Conservation (phyloP, 2,329 filamentous ascomycete genomes). For the Alternaria arbusti region DNA sequence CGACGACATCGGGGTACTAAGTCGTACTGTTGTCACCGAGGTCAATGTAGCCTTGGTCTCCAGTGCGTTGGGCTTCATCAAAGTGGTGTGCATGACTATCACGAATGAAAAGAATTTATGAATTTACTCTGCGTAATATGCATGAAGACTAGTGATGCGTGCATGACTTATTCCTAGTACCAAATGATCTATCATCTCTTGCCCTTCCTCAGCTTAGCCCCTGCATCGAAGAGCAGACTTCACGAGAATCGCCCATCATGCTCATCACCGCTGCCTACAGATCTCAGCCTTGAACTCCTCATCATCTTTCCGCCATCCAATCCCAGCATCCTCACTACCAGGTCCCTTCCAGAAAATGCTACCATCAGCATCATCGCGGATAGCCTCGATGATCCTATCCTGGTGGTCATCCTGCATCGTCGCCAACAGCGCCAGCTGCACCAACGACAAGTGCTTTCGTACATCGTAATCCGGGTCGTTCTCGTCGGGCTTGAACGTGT, state of each 20-base stretch:
- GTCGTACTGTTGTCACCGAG: not conserved
- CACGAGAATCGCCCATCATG: not conserved
- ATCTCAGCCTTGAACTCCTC: not conserved
- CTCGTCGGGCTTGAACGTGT: not conserved
- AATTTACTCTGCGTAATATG: not conserved
- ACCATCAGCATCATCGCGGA: not conserved
- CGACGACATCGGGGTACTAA: conserved; percentile 12
- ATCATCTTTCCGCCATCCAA: not conserved
- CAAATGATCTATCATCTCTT: not conserved
- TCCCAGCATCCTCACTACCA: not conserved
- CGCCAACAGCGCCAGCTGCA: not conserved
- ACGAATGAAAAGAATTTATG: not conserved
- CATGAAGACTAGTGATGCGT: not conserved
- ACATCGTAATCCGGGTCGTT: not conserved
- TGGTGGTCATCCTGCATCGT: not conserved
- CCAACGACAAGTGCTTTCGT: not conserved
- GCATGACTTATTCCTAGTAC: not conserved
- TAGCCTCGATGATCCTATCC: not conserved
- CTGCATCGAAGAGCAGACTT: not conserved
- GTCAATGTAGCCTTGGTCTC: not conserved
- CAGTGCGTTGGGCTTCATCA: not conserved
- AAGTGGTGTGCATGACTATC: not conserved
- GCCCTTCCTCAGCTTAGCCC: not conserved
- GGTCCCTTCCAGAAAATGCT: not conserved
- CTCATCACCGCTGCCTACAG: not conserved